Base-by-base conservation (phyloP, 148 eudicot species). In the Silene latifolia region DNA sequence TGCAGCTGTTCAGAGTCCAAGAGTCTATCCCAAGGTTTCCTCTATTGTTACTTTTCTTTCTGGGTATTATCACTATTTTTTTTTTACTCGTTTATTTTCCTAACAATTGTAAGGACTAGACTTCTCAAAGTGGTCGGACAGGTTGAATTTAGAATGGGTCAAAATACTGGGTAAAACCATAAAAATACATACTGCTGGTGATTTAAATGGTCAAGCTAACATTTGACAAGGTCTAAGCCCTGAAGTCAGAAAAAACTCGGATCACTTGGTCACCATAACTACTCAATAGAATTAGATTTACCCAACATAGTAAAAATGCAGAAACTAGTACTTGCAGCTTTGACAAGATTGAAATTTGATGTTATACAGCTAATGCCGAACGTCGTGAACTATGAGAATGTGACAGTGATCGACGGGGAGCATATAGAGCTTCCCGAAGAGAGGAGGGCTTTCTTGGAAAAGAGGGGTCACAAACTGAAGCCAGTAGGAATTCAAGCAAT, bases 21-120 rank as follows among this genome's bases (percentile, higher is more conserved):
- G 98, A 86, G 87, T 95, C 63, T 92, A 95, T 82, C 98, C 90
- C 83, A 85, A 82, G 98, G 98, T 92, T 27, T 54, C 44, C 48
- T 39, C 39, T 54, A 23, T 57, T 29, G 32, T 14, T 20, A 14
- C 60, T 24, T 24, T 21, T 42, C 57, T 48, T 51, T 69, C 23
- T 19, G 18, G 15, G 14, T 35, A 0, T 20, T 20, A 8, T 17
- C 21, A 10, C 14, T 65, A 65, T 14, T 6, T 32, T 8, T 65
- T 35, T 65, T 19, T 48, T 48, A 48, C 53, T 13, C 53, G 17
- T 9, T 13, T 51, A 51, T 51, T 14, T 51, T 51, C 56, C 18
- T 51, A 51, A 4, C 17, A 12, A 51, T 51, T 51, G 5, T 51
- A 13, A 51, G 56, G 9, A 12, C 17, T 51, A 11, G 56, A 48